A percentile compares a stretch with the other conserved stretches of the same genome.
Conservation (phyloP, 768 basidiomycete genomes). For the Lactarius sp. region DNA sequence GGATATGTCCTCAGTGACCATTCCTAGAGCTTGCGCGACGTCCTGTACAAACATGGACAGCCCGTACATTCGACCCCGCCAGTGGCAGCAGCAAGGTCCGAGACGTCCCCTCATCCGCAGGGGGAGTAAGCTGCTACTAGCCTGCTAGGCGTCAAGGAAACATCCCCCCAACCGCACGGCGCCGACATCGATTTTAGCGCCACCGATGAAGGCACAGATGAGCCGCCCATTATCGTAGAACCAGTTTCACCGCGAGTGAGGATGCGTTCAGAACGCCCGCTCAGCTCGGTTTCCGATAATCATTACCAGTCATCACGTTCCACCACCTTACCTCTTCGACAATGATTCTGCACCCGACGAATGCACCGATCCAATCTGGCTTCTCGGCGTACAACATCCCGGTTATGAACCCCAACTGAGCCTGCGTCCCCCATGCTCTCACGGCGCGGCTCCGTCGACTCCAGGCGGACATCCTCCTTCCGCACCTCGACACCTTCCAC, state of each 20-base stretch:
- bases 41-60: too few relatives aligned
- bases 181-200: slow-evolving; percentile 30
- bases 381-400: slow-evolving; percentile 77
- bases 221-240: slow-evolving; percentile 65
- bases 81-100: slow-evolving; percentile 32
- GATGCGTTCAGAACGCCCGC: slow-evolving; percentile 53
- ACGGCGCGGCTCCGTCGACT: slow-evolving; percentile 40
- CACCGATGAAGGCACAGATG: slow-evolving; percentile 38
- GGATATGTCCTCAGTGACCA: background rate
- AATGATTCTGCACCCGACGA: slow-evolving; percentile 82
- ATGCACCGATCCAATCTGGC: slow-evolving; percentile 83
- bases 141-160: slow-evolving; percentile 25
- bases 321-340: slow-evolving; percentile 70
- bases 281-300: slow-evolving; percentile 41
- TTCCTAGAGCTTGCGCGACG: background rate
- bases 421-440: slow-evolving; percentile 20
- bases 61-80: slow-evolving; percentile 31
- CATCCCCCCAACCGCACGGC: slow-evolving; percentile 27
- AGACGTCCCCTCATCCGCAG: slow-evolving; percentile 23
- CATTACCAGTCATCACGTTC: slow-evolving; percentile 43
- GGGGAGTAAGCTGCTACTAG: slow-evolving; percentile 22
- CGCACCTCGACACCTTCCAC: slow-evolving; percentile 43
- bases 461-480: slow-evolving; percentile 41
- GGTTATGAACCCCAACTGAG: slow-evolving; percentile 54
- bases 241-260: slow-evolving; percentile 51